Conservation (phyloP, 768 basidiomycete genomes). For the Russula compacta region DNA sequence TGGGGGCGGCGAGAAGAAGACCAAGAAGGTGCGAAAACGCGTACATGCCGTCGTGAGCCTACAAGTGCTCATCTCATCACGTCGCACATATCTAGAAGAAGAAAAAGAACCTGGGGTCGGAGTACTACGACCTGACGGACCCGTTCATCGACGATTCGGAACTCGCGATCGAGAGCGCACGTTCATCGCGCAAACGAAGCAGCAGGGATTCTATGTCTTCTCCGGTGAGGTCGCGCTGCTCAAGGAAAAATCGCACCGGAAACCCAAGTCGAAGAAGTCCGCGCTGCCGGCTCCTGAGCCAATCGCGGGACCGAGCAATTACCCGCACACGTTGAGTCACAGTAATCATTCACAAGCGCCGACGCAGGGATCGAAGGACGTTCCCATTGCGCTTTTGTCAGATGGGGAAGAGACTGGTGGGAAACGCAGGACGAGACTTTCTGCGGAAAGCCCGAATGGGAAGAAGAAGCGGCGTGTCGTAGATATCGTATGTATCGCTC, state of each 20-base stretch:
- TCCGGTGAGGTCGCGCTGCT: conserved; percentile 80
- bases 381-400: conserved; percentile 38
- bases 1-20: conserved; percentile 29
- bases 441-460: conserved; percentile 22
- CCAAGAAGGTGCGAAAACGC: conserved; percentile 29
- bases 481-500: conserved; percentile 41
- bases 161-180: conserved; percentile 83
- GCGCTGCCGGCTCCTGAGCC: conserved; percentile 13
- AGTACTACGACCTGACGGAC: conserved; percentile 87
- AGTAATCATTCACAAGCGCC: conserved; percentile 4
- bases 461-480: conserved; percentile 68
- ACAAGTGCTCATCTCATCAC: neutral
- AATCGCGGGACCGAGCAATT: conserved; percentile 17
- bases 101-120: conserved; percentile 44
- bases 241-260: conserved; percentile 47
- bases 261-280: conserved; percentile 20
- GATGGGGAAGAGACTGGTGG: conserved; percentile 29
- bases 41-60: neutral
- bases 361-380: conserved; percentile 39
- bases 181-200: conserved; percentile 84
- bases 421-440: conserved; percentile 11
- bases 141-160: conserved; percentile 99
- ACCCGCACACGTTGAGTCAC: conserved; percentile 8
- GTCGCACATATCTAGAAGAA: conserved; percentile 15
- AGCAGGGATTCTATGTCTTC: conserved; percentile 89